phyloP scores from a whole-genome alignment of 2,329 filamentous ascomycete genomes.

The Colletotrichum sp. region DNA sequence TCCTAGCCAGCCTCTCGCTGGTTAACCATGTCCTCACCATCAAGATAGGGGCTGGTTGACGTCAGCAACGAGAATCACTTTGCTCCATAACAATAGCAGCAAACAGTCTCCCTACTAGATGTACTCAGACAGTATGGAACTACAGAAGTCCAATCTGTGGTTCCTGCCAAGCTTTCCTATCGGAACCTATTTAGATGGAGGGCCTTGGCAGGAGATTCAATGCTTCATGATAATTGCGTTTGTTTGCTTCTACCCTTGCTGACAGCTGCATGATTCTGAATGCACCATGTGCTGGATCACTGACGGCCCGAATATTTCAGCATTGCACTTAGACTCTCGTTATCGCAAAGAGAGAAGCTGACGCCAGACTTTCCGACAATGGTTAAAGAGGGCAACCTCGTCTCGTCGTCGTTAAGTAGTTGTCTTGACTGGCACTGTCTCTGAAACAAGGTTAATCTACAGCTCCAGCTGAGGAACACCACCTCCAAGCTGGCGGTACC shows the following conservation, averaged over 20 bases:
- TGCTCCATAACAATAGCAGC: not conserved
- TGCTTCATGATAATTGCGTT: not conserved
- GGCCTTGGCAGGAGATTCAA: not conserved
- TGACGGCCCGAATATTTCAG: not conserved
- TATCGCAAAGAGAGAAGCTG: not conserved
- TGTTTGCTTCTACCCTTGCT: not conserved
- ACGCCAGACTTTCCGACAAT: not conserved
- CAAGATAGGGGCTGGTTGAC: not conserved
- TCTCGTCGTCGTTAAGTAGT: not conserved
- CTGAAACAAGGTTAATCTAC: not conserved
- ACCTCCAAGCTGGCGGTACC: not conserved
- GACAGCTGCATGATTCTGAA: not conserved
- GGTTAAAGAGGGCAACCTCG: not conserved
- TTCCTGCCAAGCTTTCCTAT: not conserved
- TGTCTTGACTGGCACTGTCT: not conserved
- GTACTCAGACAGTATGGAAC: not conserved
- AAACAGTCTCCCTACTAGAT: not conserved
- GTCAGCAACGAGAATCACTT: not conserved
- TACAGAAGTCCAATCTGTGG: not conserved
- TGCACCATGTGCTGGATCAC: not conserved
- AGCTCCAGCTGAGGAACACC: not conserved
- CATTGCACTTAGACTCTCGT: not conserved
- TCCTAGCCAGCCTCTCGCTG: not conserved
- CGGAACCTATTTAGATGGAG: not conserved
- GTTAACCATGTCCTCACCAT: not conserved